These are phyloP conservation scores for Arthromyces matolae DNA, from an alignment of 768 basidiomycete genomes.

Conservation along the genomic window DNA sequence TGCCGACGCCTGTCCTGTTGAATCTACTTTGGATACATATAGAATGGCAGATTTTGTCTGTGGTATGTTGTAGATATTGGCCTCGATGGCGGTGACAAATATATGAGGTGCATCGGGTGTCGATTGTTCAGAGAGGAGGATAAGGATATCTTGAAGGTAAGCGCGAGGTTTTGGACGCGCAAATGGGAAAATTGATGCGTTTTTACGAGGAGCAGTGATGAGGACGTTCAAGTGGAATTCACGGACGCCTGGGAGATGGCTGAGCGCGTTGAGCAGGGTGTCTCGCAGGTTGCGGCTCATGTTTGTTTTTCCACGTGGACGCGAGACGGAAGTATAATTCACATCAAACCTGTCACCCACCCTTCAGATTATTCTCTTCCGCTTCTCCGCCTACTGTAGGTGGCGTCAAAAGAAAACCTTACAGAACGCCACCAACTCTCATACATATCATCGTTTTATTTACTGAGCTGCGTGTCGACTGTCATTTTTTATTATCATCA, in stretches of 20 bases:
- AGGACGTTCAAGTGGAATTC: constrained; percentile 76
- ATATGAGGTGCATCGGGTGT: constrained; percentile 47
- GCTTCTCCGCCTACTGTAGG: too few relatives aligned
- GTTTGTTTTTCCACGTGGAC: constrained; percentile 5
- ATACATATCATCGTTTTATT: too few relatives aligned
- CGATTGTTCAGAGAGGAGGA: constrained; percentile 67
- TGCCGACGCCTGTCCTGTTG: constrained; percentile 68
- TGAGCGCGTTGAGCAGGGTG: constrained; percentile 53
- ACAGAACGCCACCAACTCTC: too few relatives aligned
- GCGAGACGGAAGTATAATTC: too few relatives aligned
- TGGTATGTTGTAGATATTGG: constrained; percentile 69
- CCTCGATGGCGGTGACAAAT: constrained; percentile 79
- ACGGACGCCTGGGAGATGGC: constrained; percentile 59
- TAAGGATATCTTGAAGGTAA: constrained; percentile 72
- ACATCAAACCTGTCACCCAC: too few relatives aligned
- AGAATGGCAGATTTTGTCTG: constrained; percentile 66
- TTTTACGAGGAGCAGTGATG: constrained; percentile 62
- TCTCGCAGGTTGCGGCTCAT: constrained; percentile 50
- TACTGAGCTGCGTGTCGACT: too few relatives aligned
- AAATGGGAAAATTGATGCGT: constrained; percentile 70
- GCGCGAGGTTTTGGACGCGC: constrained; percentile 61
- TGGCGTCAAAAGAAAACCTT: too few relatives aligned
- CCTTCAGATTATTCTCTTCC: too few relatives aligned
- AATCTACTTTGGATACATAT: constrained; percentile 93
- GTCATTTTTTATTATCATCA: too few relatives aligned